These are phyloP conservation scores for Wallacemonas rigidus DNA, from an alignment of 208 protist genomes.

Conservation along the genomic window DNA sequence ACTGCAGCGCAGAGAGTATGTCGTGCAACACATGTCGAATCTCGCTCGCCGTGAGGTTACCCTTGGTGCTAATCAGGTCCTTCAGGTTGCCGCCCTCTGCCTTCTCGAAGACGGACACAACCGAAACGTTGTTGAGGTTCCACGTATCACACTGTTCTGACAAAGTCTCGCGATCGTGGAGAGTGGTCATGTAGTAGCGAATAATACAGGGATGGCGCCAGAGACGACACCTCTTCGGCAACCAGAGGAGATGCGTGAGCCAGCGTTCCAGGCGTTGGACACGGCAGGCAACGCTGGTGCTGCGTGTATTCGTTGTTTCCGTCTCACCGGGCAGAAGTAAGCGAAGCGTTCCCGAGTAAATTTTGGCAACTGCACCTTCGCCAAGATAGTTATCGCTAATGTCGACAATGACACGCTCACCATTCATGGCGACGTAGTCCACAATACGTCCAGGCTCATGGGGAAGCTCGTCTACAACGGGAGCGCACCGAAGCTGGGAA, in stretches of 20 bases:
- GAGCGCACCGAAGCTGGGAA: background rate
- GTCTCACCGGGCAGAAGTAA: background rate
- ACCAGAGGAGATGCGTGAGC: background rate
- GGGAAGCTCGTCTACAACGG: background rate
- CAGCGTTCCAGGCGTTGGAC: slow-evolving; percentile 9
- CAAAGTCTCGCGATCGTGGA: background rate
- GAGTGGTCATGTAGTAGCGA: background rate
- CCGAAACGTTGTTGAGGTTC: background rate
- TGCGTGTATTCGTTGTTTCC: background rate
- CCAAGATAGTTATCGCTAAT: background rate
- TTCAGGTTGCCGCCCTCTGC: slow-evolving; percentile 25
- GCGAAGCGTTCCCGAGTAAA: background rate
- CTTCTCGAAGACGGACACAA: slow-evolving; percentile 21
- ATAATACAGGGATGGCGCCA: background rate
- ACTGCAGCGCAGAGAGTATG: slow-evolving; percentile 44
- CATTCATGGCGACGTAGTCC: slow-evolving; percentile 6
- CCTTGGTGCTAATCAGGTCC: slow-evolving; percentile 7
- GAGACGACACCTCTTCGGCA: background rate
- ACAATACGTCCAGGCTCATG: slow-evolving; percentile 6
- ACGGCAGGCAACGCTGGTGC: background rate
- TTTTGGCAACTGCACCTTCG: slow-evolving; percentile 1
- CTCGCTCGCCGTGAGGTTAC: slow-evolving; percentile 19
- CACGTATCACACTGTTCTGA: no score
- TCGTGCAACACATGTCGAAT: slow-evolving; percentile 43
- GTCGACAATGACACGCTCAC: slow-evolving; percentile 2